Evolutionary conservation across 1,284 basidiomycete species (phyloP).

Genomic region (Microbotryum saponariae): DNA sequence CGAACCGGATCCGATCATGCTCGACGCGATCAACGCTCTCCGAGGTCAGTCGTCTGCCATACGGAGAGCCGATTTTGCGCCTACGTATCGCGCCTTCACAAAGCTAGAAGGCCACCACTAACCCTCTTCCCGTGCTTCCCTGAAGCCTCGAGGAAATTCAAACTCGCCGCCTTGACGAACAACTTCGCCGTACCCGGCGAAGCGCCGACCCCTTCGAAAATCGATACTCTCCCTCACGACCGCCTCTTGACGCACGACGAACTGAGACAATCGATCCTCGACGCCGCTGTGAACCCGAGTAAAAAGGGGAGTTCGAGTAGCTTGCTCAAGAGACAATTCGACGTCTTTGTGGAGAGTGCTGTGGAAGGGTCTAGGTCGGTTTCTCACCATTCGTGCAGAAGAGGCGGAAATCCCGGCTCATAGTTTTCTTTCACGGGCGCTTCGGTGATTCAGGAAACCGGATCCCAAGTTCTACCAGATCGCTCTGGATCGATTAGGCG

Average conservation of each 20-base stretch:
- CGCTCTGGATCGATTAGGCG: constrained; percentile 37
- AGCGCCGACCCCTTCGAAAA: background rate
- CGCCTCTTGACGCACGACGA: constrained; percentile 14
- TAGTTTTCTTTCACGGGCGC: background rate
- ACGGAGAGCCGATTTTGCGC: no score
- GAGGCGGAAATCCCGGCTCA: background rate
- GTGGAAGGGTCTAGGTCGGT: constrained; percentile 39
- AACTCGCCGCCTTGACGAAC: constrained; percentile 41
- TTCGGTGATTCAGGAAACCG: constrained; percentile 37
- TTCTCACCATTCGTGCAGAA: background rate
- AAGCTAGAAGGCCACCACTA: no score
- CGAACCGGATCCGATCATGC: constrained; percentile 35
- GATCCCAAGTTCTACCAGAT: constrained; percentile 40
- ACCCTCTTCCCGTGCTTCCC: no score
- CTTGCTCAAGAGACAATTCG: constrained; percentile 37
- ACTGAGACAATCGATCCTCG: constrained; percentile 7
- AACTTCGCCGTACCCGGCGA: constrained; percentile 33
- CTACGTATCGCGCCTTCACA: no score
- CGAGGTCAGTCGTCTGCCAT: constrained; percentile 12
- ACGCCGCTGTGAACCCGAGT: background rate
- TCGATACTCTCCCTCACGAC: background rate
- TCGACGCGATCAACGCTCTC: constrained; percentile 34
- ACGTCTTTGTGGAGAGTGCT: constrained; percentile 40
- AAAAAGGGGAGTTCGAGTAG: constrained; percentile 4
- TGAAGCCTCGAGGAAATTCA: constrained; percentile 36